phyloP scores from a whole-genome alignment of 257 asterid genomes.

The Echites panduratus region DNA sequence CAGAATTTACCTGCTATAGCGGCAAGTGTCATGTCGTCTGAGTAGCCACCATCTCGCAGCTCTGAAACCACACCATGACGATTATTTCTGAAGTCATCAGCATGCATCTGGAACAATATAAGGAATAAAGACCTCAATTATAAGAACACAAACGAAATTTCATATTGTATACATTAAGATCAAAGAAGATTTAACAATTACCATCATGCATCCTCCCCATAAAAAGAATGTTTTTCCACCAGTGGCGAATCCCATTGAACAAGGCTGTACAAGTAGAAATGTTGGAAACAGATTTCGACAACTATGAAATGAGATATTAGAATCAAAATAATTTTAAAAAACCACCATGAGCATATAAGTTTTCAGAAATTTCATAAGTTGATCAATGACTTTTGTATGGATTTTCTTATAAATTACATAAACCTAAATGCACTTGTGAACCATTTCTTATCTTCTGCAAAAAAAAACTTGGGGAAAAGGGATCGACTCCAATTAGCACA shows the following conservation, averaged over 20 bases:
- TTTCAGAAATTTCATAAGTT: neutral
- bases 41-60: conserved; percentile 95
- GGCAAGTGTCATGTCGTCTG: conserved; percentile 99
- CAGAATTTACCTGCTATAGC: conserved; percentile 66
- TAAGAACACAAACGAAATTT: conserved; percentile 7
- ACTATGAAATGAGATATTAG: neutral
- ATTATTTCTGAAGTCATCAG: conserved; percentile 91
- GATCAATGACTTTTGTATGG: neutral
- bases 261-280: conserved; percentile 51
- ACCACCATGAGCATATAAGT: neutral
- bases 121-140: conserved; percentile 13
- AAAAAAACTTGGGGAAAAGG: neutral
- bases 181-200: conserved; percentile 24
- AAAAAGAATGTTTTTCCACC: conserved; percentile 96
- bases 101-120: conserved; percentile 74
- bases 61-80: conserved; percentile 72
- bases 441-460: neutral
- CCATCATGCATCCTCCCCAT: conserved; percentile 99
- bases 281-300: neutral
- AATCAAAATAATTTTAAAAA: neutral
- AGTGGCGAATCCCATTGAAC: conserved; percentile 99
- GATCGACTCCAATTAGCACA: neutral
- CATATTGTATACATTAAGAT: conserved; percentile 10
- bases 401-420: neutral
- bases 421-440: neutral